Evolutionary conservation across 148 eudicot species (phyloP).

Genomic region (Heliosperma pusillum): DNA sequence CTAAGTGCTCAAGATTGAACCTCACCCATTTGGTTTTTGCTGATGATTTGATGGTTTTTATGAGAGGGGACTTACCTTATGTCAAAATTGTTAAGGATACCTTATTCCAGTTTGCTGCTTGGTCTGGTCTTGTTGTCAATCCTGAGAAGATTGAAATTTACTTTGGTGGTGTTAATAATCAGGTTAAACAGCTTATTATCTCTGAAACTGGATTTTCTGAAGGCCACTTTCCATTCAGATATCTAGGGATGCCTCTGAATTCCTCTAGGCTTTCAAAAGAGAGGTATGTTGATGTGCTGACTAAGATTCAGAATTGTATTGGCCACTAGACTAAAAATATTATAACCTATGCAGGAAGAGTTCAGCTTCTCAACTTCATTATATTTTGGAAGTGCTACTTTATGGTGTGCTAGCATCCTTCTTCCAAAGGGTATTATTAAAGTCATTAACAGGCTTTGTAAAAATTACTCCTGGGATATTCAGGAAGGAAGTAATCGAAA

Average conservation of each 20-base stretch:
- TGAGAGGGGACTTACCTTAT: too few relatives aligned
- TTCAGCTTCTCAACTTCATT: not conserved
- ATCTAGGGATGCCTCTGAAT: not conserved
- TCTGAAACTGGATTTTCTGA: not conserved
- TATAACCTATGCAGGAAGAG: not conserved
- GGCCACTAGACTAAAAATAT: not conserved
- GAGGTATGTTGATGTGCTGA: not conserved
- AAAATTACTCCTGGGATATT: not conserved
- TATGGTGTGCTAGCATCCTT: not conserved
- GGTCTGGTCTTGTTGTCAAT: not conserved
- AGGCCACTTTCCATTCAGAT: not conserved
- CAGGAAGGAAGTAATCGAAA: not conserved
- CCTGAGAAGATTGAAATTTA: not conserved
- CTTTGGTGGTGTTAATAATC: not conserved
- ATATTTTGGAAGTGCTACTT: not conserved
- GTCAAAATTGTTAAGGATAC: too few relatives aligned
- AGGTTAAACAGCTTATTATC: not conserved
- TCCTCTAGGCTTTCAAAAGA: not conserved
- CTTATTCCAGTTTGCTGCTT: not conserved
- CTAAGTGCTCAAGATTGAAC: too few relatives aligned
- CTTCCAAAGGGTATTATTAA: not conserved
- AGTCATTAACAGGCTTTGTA: not conserved
- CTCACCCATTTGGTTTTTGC: too few relatives aligned
- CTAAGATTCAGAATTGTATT: not conserved
- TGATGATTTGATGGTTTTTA: too few relatives aligned